Conservation (phyloP, 1,284 basidiomycete genomes). For the Wallemia mellicola region DNA sequence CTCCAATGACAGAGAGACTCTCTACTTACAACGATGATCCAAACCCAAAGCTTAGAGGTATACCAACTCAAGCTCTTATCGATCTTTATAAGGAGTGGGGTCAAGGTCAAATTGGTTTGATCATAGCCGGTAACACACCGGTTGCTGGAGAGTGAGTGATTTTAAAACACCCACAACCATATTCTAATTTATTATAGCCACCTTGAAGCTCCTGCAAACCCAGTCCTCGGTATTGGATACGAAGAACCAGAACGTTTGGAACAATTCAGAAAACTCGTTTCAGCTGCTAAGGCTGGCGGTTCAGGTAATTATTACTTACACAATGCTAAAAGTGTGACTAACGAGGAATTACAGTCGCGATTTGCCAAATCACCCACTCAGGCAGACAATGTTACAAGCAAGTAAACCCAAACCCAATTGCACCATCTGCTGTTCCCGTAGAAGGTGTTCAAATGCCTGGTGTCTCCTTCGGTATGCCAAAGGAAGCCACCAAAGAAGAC, state of each 20-base stretch:
- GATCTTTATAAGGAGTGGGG: slow-evolving; percentile 14
- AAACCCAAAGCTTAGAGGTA: slow-evolving; percentile 10
- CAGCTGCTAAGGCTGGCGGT: neutral
- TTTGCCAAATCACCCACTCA: slow-evolving; percentile 15
- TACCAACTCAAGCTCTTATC: slow-evolving; percentile 7
- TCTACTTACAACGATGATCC: slow-evolving; percentile 9
- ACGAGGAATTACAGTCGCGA: neutral
- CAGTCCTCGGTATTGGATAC: slow-evolving; percentile 10
- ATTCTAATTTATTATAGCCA: no score
- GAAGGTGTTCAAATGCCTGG: slow-evolving; percentile 5
- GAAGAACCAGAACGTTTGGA: neutral
- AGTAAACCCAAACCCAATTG: slow-evolving; percentile 8
- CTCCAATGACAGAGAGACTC: slow-evolving; percentile 15
- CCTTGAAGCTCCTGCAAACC: slow-evolving; percentile 12
- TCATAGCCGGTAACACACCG: slow-evolving; percentile 13
- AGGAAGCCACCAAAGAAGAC: slow-evolving; percentile 10
- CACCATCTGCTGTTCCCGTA: neutral
- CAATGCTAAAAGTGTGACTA: neutral
- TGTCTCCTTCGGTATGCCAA: slow-evolving; percentile 14
- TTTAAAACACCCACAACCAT: no score
- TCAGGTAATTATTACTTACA: neutral
- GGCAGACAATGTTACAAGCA: slow-evolving; percentile 14
- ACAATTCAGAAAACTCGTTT: neutral
- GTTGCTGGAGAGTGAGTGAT: slow-evolving; percentile 10
- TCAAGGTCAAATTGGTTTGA: slow-evolving; percentile 13